Percentiles rank a stretch among this genome's conserved stretches.
Conservation (phyloP, 192 early-diverging fungal species). For the Backusella mclennaniae region DNA sequence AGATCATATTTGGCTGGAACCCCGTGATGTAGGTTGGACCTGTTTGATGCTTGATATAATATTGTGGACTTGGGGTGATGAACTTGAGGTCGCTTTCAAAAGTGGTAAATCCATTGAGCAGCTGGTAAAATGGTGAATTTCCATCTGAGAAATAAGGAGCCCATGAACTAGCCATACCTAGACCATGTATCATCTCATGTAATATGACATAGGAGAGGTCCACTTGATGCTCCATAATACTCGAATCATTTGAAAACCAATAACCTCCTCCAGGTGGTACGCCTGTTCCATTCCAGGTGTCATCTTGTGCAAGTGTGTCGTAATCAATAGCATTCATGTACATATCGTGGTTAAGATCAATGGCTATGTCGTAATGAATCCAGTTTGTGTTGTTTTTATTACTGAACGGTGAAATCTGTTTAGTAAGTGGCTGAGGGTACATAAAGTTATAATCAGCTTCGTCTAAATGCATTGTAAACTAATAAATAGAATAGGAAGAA, state of each 20-base stretch:
- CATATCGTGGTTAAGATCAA: conserved; percentile 37
- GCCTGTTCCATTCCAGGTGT: conserved; percentile 27
- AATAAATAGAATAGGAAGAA: not conserved
- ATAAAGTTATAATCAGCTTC: conserved; percentile 31
- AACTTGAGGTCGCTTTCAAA: conserved; percentile 11
- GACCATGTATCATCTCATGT: conserved; percentile 34
- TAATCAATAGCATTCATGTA: conserved; percentile 19
- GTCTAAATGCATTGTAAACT: conserved; percentile 33
- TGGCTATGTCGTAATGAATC: conserved; percentile 22
- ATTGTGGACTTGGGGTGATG: conserved; percentile 23
- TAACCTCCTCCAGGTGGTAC: conserved; percentile 24
- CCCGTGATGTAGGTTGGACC: conserved; percentile 33
- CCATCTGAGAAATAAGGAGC: conserved; percentile 27
- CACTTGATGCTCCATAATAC: conserved; percentile 23
- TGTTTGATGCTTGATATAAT: conserved; percentile 14
- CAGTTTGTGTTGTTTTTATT: conserved; percentile 15
- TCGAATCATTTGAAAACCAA: conserved; percentile 28
- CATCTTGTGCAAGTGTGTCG: conserved; percentile 2
- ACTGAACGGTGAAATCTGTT: conserved; percentile 22
- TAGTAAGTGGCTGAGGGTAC: conserved; percentile 37
- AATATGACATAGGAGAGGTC: conserved; percentile 32
- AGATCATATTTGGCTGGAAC: conserved; percentile 36
- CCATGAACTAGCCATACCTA: conserved; percentile 37
- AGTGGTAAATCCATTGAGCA: conserved; percentile 16
- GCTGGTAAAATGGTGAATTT: conserved; percentile 21